phyloP scores from a whole-genome alignment of 1,139 yeast species.

The Martiniozyma asiatica region DNA sequence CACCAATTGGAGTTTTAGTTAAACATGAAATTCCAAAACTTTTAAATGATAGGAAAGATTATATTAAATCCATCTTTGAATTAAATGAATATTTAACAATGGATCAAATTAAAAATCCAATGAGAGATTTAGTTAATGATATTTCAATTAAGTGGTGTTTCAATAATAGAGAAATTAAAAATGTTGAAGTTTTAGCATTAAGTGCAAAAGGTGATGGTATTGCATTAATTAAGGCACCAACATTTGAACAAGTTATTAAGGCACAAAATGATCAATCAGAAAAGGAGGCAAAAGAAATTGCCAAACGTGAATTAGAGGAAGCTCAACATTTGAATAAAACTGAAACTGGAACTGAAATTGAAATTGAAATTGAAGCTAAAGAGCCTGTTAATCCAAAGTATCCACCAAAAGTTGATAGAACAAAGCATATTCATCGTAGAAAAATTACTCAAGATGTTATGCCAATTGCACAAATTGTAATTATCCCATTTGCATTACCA shows the following conservation, averaged over 20 bases:
- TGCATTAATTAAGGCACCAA: constrained; percentile 49
- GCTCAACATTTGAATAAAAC: not conserved
- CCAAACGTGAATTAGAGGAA: constrained; percentile 2
- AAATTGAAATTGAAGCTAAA: no score
- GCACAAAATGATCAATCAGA: constrained; percentile 9
- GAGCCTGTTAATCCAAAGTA: constrained; percentile 3
- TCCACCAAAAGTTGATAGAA: constrained; percentile 2
- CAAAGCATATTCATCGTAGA: constrained; percentile 5
- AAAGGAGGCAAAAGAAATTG: constrained; percentile 5
- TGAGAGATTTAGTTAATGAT: constrained; percentile 53
- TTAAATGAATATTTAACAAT: constrained; percentile 23
- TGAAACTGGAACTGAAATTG: constrained; percentile 1
- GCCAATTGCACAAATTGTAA: constrained; percentile 29
- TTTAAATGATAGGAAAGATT: constrained; percentile 23
- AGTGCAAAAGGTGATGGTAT: constrained; percentile 78
- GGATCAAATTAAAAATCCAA: constrained; percentile 48
- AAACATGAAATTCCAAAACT: constrained; percentile 60
- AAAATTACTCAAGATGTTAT: constrained; percentile 5
- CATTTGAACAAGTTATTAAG: constrained; percentile 7
- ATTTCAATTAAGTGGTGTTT: constrained; percentile 36
- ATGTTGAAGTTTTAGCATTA: constrained; percentile 46
- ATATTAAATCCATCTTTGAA: constrained; percentile 2
- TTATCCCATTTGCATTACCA: constrained; percentile 80
- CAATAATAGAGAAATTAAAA: constrained; percentile 41
- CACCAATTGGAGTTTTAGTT: constrained; percentile 66